Evolutionary conservation across 1,284 basidiomycete genomes (phyloP).

Genomic region (Volvariella volvacea): DNA sequence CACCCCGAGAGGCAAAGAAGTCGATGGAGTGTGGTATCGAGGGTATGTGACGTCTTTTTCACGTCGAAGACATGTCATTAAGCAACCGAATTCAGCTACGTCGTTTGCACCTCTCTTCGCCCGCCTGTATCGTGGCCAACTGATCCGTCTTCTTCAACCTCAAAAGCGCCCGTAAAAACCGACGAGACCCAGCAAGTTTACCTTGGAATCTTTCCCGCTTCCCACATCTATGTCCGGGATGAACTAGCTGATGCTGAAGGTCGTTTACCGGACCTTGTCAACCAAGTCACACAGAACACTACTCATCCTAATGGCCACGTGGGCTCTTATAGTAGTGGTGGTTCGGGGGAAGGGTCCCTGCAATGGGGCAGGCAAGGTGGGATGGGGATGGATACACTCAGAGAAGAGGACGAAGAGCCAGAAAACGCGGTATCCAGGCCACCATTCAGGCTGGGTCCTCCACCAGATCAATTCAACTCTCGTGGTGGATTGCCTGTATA

Average conservation of each 20-base stretch:
- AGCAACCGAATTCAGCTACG: constrained; percentile 54
- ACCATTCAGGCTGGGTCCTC: constrained; percentile 66
- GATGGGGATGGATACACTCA: constrained; percentile 55
- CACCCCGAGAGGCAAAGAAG: constrained; percentile 62
- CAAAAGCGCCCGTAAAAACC: constrained; percentile 48
- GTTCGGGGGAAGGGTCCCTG: constrained; percentile 29
- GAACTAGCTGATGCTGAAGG: constrained; percentile 87
- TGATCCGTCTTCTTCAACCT: constrained; percentile 38
- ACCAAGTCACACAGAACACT: constrained; percentile 29
- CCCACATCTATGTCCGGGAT: constrained; percentile 86
- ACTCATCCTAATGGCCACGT: constrained; percentile 17
- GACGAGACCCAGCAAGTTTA: constrained; percentile 83
- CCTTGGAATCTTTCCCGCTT: constrained; percentile 93
- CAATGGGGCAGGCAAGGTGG: constrained; percentile 43
- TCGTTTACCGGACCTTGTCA: constrained; percentile 67
- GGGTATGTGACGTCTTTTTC: constrained; percentile 53
- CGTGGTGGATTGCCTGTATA: constrained; percentile 67
- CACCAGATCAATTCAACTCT: constrained; percentile 64
- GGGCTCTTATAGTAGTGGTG: constrained; percentile 26
- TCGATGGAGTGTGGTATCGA: constrained; percentile 81
- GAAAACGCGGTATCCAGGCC: constrained; percentile 38
- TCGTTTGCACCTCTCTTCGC: constrained; percentile 74
- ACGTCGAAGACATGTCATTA: constrained; percentile 10
- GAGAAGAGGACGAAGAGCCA: constrained; percentile 69
- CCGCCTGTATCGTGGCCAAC: constrained; percentile 60